Conservation (phyloP, 2,329 filamentous ascomycete genomes). For the Apiospora kogelbergensis region DNA sequence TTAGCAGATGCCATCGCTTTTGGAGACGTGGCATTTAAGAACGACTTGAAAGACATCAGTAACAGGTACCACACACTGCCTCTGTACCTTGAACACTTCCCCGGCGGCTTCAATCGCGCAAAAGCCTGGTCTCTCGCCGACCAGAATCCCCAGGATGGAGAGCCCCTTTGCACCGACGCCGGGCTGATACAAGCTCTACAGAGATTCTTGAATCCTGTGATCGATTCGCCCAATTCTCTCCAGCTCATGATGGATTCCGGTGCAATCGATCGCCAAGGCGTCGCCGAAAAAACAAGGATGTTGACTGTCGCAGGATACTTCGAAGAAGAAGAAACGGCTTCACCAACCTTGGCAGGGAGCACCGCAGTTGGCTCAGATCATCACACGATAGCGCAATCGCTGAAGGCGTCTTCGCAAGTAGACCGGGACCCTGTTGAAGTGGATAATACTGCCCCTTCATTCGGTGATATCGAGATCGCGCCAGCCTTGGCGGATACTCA, state of each 20-base stretch:
- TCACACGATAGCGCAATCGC: conserved; percentile 10
- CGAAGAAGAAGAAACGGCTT: conserved; percentile 17
- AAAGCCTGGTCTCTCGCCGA: conserved; percentile 64
- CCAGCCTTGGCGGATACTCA: conserved; percentile 57
- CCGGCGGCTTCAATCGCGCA: conserved; percentile 48
- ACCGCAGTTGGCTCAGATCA: background rate
- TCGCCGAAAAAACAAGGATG: conserved; percentile 35
- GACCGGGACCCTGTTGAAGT: background rate
- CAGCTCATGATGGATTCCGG: conserved; percentile 49
- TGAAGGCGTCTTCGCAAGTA: background rate
- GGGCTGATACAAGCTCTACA: conserved; percentile 54
- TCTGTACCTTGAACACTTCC: conserved; percentile 68
- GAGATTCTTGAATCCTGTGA: conserved; percentile 47
- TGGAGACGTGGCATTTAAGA: conserved; percentile 59
- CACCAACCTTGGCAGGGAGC: conserved; percentile 1
- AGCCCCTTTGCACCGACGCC: conserved; percentile 30
- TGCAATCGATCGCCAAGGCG: conserved; percentile 39
- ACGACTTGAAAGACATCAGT: conserved; percentile 64
- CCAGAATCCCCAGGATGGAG: conserved; percentile 16
- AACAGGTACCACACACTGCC: conserved; percentile 76
- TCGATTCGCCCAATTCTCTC: conserved; percentile 43
- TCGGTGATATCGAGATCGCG: conserved; percentile 43
- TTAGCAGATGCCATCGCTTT: conserved; percentile 66
- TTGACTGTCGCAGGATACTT: conserved; percentile 20
- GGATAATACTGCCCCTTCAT: conserved; percentile 3